These are phyloP conservation scores for Astragalus membranaceus DNA, from an alignment of 306 rosid genomes.

Conservation along the genomic window DNA sequence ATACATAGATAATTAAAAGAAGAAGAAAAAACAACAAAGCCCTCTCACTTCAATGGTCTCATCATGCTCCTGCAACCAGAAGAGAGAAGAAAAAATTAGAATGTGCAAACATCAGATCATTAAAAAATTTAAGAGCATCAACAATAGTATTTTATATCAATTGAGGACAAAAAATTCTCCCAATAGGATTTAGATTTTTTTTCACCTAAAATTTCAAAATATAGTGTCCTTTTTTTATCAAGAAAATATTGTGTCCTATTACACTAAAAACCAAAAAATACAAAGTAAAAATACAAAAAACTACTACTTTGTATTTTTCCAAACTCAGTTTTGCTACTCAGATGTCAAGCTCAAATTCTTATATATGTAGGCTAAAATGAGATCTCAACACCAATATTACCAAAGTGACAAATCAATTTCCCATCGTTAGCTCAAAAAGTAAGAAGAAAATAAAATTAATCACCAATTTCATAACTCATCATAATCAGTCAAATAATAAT, in stretches of 20 bases:
- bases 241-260: too few species aligned
- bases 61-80: slow-evolving; percentile 19
- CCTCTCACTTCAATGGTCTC: slow-evolving; percentile 14
- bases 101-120: not conserved
- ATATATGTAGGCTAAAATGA: too few species aligned
- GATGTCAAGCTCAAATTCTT: too few species aligned
- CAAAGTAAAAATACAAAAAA: too few species aligned
- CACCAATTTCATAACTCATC: not conserved
- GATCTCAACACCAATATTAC: not conserved
- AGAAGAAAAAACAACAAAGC: not conserved
- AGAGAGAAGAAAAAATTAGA: not conserved
- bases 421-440: not conserved
- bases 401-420: not conserved
- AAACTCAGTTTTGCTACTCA: too few species aligned
- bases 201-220: too few species aligned
- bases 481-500: not conserved
- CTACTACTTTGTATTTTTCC: too few species aligned
- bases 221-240: not conserved
- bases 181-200: too few species aligned
- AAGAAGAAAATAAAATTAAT: not conserved
- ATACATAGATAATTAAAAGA: not conserved
- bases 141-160: not conserved
- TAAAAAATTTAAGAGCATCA: too few species aligned
- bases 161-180: not conserved
- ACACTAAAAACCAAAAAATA: too few species aligned